phyloP scores from a whole-genome alignment of 2,329 filamentous ascomycete genomes.

The Pseudonectria buxi region DNA sequence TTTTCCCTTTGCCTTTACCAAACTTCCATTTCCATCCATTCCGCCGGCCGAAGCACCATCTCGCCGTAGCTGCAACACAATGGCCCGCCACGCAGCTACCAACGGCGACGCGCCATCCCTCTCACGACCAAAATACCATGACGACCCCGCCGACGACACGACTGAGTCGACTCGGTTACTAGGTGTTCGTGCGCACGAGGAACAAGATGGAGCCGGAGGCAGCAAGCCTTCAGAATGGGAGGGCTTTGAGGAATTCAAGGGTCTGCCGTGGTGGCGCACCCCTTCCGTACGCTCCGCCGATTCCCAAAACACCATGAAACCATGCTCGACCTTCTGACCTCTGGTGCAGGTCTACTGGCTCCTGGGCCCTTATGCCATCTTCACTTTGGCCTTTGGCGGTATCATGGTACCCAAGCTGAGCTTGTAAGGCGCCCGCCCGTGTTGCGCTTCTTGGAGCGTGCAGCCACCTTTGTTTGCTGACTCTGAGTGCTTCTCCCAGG shows the following conservation, averaged over 20 bases:
- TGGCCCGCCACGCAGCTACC: not conserved
- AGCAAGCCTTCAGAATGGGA: slow-evolving; percentile 33
- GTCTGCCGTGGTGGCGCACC: slow-evolving; percentile 53
- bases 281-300: slow-evolving; percentile 47
- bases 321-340: slow-evolving; percentile 14
- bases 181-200: slow-evolving; percentile 18
- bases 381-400: slow-evolving; percentile 80
- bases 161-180: slow-evolving; percentile 36
- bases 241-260: slow-evolving; percentile 50
- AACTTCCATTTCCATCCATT: too few relatives aligned
- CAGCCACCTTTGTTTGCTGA: slow-evolving; percentile 9
- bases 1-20: too few relatives aligned
- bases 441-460: not conserved
- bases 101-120: slow-evolving; percentile 1
- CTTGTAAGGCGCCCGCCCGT: slow-evolving; percentile 46
- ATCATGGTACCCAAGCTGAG: slow-evolving; percentile 82
- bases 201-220: slow-evolving; percentile 6
- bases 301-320: slow-evolving; percentile 1
- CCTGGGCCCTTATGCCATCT: slow-evolving; percentile 70
- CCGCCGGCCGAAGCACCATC: not conserved
- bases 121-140: not conserved
- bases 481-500: slow-evolving; percentile 26
- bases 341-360: slow-evolving; percentile 68
- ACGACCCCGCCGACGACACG: slow-evolving; percentile 6
- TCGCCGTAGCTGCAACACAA: slow-evolving; percentile 1